These are phyloP conservation scores for Alternaria sp. DNA, from an alignment of 2,329 filamentous ascomycete species.

Conservation along the genomic window DNA sequence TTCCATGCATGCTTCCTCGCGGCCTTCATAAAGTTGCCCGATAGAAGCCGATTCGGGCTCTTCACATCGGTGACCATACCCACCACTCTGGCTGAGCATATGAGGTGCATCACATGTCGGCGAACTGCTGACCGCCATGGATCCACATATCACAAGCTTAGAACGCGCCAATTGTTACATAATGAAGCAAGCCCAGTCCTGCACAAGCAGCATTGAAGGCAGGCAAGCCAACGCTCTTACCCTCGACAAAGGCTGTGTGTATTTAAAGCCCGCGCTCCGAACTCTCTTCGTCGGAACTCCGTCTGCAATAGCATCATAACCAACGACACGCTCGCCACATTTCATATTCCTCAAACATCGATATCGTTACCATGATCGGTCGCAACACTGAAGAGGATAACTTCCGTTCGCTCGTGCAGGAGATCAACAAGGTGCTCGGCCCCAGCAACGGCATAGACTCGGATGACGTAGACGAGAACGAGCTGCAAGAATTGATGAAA, in stretches of 20 bases:
- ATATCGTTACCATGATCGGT: conserved; percentile 27
- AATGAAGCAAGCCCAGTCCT: conserved; percentile 23
- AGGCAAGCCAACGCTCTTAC: conserved; percentile 8
- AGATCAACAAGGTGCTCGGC: conserved; percentile 77
- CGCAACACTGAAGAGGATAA: conserved; percentile 26
- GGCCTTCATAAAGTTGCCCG: conserved; percentile 27
- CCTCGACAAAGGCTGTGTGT: conserved; percentile 13
- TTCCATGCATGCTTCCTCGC: conserved; percentile 11
- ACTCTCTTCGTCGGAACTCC: not conserved
- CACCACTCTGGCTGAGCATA: conserved; percentile 1
- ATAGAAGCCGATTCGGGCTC: conserved; percentile 27
- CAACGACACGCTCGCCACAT: not conserved
- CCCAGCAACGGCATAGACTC: conserved; percentile 83
- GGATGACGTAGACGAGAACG: conserved; percentile 76
- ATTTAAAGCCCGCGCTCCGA: conserved; percentile 4
- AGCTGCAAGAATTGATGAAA: conserved; percentile 76
- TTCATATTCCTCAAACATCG: not conserved
- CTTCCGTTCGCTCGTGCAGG: conserved; percentile 74
- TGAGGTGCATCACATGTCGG: conserved; percentile 12
- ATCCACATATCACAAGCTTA: conserved; percentile 21
- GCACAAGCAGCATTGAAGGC: conserved; percentile 6
- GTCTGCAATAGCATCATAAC: not conserved
- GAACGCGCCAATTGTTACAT: conserved; percentile 36
- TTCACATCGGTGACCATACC: conserved; percentile 11
- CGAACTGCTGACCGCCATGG: conserved; percentile 26